Evolutionary conservation across 768 basidiomycete species (phyloP).

Genomic region (Suillus alpinus): DNA sequence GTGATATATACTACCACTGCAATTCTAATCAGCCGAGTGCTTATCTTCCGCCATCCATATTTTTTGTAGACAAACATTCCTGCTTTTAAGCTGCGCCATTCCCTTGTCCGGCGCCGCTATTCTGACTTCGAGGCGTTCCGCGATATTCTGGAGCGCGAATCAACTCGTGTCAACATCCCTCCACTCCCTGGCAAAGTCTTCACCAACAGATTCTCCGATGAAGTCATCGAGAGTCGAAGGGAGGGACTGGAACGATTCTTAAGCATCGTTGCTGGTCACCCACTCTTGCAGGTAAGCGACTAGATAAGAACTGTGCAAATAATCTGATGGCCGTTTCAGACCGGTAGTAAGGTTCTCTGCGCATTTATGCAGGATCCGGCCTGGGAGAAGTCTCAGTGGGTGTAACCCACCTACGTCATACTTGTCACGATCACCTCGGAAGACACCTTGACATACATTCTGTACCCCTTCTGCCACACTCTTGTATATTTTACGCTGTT

Average conservation of each 20-base stretch:
- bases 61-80: slow-evolving; percentile 95
- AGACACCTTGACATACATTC: neutral
- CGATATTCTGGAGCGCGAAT: slow-evolving; percentile 96
- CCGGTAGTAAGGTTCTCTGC: slow-evolving; percentile 94
- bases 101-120: slow-evolving; percentile 83
- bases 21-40: slow-evolving; percentile 3
- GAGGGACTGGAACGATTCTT: slow-evolving; percentile 95
- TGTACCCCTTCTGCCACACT: neutral
- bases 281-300: slow-evolving; percentile 79
- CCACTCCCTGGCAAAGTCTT: slow-evolving; percentile 97
- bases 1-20: slow-evolving; percentile 37
- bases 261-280: slow-evolving; percentile 96
- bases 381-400: slow-evolving; percentile 84
- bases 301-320: neutral
- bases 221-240: slow-evolving; percentile 88
- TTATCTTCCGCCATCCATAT: slow-evolving; percentile 35
- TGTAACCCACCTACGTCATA: slow-evolving; percentile 35
- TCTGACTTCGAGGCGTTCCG: slow-evolving; percentile 96
- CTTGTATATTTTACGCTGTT: neutral
- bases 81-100: slow-evolving; percentile 96
- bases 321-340: slow-evolving; percentile 44
- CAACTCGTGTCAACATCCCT: slow-evolving; percentile 96
- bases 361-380: slow-evolving; percentile 93
- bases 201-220: slow-evolving; percentile 96
- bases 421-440: neutral